Conservation (phyloP, 2,329 filamentous ascomycete genomes). For the Ophiostoma sp. region DNA sequence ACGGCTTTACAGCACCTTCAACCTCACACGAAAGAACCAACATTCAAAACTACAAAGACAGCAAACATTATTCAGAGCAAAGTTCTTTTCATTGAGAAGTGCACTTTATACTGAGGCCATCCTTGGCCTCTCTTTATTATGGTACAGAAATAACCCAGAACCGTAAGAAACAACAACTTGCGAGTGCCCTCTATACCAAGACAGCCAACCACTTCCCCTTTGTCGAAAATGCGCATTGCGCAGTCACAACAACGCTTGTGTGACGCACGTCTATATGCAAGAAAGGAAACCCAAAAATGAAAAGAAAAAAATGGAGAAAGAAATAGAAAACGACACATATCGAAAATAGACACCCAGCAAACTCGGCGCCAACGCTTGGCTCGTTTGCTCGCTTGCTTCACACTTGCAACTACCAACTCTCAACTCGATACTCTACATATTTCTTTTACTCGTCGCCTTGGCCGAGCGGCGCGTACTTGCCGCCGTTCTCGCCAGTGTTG, state of each 20-base stretch:
- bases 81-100: not conserved
- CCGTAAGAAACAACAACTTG: not conserved
- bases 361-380: constrained; percentile 6
- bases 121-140: constrained; percentile 12
- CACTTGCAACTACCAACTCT: not conserved
- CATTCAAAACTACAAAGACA: too few relatives aligned
- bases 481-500: constrained; percentile 36
- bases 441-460: constrained; percentile 42
- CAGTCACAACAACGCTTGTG: constrained; percentile 10
- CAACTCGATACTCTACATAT: not conserved
- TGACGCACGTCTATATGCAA: constrained; percentile 12
- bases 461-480: constrained; percentile 44
- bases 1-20: not conserved
- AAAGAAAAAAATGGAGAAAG: not conserved
- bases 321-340: not conserved
- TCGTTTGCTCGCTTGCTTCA: not conserved
- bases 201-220: not conserved
- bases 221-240: not conserved
- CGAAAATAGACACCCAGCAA: constrained; percentile 18
- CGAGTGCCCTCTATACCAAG: not conserved
- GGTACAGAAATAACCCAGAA: not conserved
- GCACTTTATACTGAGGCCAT: not conserved
- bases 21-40: not conserved
- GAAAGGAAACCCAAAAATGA: not conserved
- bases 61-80: not conserved